Conservation (phyloP, 805 yeast genomes). For the Candida chauliodis region DNA sequence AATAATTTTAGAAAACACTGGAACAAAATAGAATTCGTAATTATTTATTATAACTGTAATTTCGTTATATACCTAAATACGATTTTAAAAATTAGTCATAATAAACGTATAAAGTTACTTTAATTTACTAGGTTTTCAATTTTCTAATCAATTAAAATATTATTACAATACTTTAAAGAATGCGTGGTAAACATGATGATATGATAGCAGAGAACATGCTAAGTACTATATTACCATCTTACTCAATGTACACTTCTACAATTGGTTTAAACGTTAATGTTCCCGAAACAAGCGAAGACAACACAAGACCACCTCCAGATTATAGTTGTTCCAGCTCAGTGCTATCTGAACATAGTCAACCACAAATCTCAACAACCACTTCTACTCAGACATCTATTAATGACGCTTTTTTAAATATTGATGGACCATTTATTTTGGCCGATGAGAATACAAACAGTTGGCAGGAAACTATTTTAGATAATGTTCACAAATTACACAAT, state of each 20-base stretch:
- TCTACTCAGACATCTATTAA: background rate
- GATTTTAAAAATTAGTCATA: no score
- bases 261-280: slow-evolving; percentile 15
- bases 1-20: no score
- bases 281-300: slow-evolving; percentile 12
- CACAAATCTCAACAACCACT: slow-evolving; percentile 1
- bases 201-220: slow-evolving; percentile 21
- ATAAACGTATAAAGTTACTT: no score
- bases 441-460: slow-evolving; percentile 31
- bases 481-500: slow-evolving; percentile 30
- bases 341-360: slow-evolving; percentile 5
- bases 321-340: slow-evolving; percentile 3
- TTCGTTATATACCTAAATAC: no score
- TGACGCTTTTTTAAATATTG: background rate
- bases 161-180: no score
- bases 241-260: slow-evolving; percentile 28
- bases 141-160: no score
- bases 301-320: slow-evolving; percentile 8
- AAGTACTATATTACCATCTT: slow-evolving; percentile 39
- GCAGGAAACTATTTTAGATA: slow-evolving; percentile 38
- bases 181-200: slow-evolving; percentile 1
- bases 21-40: no score
- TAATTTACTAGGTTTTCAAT: no score
- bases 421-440: slow-evolving; percentile 23
- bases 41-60: no score